Conservation (phyloP, 345 rosid species). For the Euclidium syriacum region DNA sequence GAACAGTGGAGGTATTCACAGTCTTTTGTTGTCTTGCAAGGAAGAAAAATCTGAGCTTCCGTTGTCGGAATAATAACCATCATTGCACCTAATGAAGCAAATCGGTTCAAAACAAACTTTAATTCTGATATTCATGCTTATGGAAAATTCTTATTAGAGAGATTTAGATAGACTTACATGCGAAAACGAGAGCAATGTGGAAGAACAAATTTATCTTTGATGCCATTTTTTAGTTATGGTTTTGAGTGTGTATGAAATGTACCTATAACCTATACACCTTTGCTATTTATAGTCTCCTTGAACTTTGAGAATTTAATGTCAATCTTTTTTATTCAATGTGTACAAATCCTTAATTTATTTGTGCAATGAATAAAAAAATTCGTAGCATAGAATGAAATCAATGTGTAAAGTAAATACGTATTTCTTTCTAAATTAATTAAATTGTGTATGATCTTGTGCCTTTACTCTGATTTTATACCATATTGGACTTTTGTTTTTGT, state of each 20-base stretch:
- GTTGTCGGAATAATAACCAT: neutral
- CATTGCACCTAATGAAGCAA: neutral
- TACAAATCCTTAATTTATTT: too few relatives aligned
- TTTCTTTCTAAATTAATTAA: too few relatives aligned
- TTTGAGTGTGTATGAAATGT: neutral
- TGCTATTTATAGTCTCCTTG: neutral
- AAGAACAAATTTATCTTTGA: neutral
- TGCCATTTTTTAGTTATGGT: constrained; percentile 14
- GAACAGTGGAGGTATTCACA: neutral
- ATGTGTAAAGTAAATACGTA: too few relatives aligned
- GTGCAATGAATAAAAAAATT: too few relatives aligned
- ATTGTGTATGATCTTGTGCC: too few relatives aligned
- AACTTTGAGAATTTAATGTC: neutral
- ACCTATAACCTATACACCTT: neutral
- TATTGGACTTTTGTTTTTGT: too few relatives aligned
- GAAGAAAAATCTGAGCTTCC: constrained; percentile 5
- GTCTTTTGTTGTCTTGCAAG: constrained; percentile 3
- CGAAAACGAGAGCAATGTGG: neutral
- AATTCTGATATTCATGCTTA: neutral
- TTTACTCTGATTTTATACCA: too few relatives aligned
- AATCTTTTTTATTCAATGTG: neutral
- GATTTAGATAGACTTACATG: constrained; percentile 8
- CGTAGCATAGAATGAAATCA: too few relatives aligned
- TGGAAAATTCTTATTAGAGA: neutral
- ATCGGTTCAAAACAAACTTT: neutral